Conservation (phyloP, 768 basidiomycete species). For the Russula sp. region DNA sequence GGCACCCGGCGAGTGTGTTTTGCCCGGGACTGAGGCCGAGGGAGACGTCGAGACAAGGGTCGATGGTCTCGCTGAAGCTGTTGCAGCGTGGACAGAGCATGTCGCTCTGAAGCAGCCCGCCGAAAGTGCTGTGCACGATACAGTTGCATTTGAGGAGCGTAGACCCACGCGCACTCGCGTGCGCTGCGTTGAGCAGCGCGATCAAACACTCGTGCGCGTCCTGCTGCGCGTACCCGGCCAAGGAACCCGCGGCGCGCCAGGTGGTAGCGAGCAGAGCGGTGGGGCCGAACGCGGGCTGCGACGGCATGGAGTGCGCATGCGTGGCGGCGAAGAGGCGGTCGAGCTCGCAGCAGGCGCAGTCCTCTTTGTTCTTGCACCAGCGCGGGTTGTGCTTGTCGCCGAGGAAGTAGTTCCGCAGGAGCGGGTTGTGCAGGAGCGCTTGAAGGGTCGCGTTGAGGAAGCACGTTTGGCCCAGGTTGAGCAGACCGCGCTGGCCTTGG, state of each 20-base stretch:
- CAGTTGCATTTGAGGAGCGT: constrained; percentile 82
- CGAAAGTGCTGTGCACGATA: constrained; percentile 85
- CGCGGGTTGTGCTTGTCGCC: constrained; percentile 80
- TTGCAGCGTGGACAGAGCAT: constrained; percentile 84
- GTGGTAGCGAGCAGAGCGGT: constrained; percentile 75
- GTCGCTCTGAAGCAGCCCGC: constrained; percentile 80
- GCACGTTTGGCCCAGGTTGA: constrained; percentile 90
- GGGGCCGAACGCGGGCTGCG: constrained; percentile 60
- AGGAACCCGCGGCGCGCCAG: constrained; percentile 71
- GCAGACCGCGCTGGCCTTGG: constrained; percentile 76
- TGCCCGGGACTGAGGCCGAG: constrained; percentile 63
- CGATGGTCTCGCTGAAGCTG: constrained; percentile 67
- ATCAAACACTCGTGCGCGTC: constrained; percentile 91
- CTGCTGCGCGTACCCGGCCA: constrained; percentile 90
- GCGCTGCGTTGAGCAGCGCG: constrained; percentile 78
- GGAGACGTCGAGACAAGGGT: constrained; percentile 88
- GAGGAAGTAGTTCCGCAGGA: constrained; percentile 83
- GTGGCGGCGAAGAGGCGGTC: constrained; percentile 79
- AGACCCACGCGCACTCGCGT: constrained; percentile 64
- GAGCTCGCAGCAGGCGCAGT: constrained; percentile 91
- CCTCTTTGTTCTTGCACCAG: constrained; percentile 59
- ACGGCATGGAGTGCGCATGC: constrained; percentile 31
- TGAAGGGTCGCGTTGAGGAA: constrained; percentile 92
- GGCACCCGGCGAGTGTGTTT: constrained; percentile 65
- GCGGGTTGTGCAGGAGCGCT: constrained; percentile 81